Evolutionary conservation across 352 stramenopile species (phyloP).

Genomic region (Pseudoperonospora humuli): DNA sequence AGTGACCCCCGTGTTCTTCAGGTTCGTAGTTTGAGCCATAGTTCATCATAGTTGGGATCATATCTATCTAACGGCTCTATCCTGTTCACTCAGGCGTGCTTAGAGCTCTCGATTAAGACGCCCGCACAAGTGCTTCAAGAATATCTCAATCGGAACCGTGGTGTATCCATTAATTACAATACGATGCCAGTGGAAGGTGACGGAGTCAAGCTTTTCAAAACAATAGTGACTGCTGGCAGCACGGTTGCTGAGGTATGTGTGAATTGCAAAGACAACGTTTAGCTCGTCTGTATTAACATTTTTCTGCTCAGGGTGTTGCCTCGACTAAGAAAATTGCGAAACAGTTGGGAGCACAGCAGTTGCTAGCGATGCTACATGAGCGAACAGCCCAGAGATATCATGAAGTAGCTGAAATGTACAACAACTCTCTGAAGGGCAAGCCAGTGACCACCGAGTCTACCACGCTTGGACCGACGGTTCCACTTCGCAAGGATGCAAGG

Average conservation of each 20-base stretch:
- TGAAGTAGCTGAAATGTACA: conserved; percentile 69
- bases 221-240: conserved; percentile 60
- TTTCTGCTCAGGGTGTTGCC: conserved; percentile 39
- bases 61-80: no score
- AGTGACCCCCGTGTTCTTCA: conserved; percentile 56
- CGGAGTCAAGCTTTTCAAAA: conserved; percentile 71
- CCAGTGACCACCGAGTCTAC: conserved; percentile 16
- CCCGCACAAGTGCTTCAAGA: conserved; percentile 81
- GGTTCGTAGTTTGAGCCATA: conserved; percentile 22
- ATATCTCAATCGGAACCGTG: conserved; percentile 75
- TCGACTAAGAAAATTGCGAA: conserved; percentile 80
- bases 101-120: conserved; percentile 75
- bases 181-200: conserved; percentile 44
- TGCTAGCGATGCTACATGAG: conserved; percentile 61
- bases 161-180: conserved; percentile 79
- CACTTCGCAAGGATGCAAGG: conserved; percentile 7
- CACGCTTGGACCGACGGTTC: conserved; percentile 9
- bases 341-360: conserved; percentile 63
- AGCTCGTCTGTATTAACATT: conserved; percentile 5
- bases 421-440: conserved; percentile 35
- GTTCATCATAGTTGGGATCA: no score
- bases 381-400: conserved; percentile 39
- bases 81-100: conserved; percentile 69
- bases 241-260: conserved; percentile 53
- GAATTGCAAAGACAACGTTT: not conserved